Conservation (phyloP, 129 eudicot species). For the Chrysanthemum lavandulifolium region DNA sequence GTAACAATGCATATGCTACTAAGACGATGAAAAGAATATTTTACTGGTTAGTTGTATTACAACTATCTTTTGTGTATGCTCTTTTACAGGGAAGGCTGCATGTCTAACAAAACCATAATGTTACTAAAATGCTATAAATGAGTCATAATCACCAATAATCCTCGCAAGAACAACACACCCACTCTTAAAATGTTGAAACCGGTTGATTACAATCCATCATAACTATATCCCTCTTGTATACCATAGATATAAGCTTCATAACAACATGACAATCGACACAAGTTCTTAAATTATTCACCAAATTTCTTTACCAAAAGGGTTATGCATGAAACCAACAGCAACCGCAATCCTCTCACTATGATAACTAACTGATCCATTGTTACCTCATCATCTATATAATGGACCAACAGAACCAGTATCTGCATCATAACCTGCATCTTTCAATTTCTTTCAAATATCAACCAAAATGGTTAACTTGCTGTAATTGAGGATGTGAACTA, state of each 20-base stretch:
- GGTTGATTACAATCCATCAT: slow-evolving; percentile 42
- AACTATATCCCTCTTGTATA: slow-evolving; percentile 42
- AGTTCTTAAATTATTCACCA: slow-evolving; percentile 47
- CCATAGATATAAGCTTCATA: slow-evolving; percentile 40
- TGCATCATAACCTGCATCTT: no score
- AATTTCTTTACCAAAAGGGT: slow-evolving; percentile 34
- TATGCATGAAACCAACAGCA: slow-evolving; percentile 50
- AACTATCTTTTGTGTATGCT: no score
- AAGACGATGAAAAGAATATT: no score
- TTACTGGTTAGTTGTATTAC: no score
- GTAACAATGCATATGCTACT: no score
- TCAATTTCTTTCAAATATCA: no score
- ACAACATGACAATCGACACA: slow-evolving; percentile 49
- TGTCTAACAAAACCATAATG: no score
- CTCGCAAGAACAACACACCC: slow-evolving; percentile 45
- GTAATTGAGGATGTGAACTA: no score
- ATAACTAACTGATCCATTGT: slow-evolving; percentile 36
- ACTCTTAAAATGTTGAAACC: slow-evolving; percentile 53
- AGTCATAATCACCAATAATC: slow-evolving; percentile 49
- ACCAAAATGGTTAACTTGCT: no score
- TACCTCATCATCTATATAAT: slow-evolving; percentile 60
- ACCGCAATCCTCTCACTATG: slow-evolving; percentile 61
- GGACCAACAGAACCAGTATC: neutral
- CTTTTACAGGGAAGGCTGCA: no score
- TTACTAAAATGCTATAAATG: neutral